Evolutionary conservation across 1,139 yeast genomes (phyloP).

Genomic region (Candida smagusa): DNA sequence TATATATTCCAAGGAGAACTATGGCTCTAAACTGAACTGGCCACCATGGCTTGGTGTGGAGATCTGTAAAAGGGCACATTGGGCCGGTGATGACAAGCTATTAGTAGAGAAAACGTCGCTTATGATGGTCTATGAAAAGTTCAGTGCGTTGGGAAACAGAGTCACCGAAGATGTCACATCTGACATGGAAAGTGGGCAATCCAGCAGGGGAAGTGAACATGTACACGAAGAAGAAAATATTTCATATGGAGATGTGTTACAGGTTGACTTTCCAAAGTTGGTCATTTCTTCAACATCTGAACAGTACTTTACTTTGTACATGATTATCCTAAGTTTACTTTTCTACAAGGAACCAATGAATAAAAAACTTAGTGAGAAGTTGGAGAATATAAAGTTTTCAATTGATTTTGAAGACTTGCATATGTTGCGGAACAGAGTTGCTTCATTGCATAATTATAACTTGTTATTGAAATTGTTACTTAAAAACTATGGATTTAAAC

Average conservation of each 20-base stretch:
- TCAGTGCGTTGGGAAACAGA: conserved; percentile 24
- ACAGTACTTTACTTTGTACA: conserved; percentile 41
- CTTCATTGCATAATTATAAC: conserved; percentile 26
- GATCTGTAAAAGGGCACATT: conserved; percentile 33
- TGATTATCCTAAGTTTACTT: conserved; percentile 32
- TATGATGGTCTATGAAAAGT: conserved; percentile 33
- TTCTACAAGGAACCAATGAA: conserved; percentile 45
- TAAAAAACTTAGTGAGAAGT: conserved; percentile 29
- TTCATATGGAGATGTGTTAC: conserved; percentile 17
- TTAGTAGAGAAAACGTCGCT: conserved; percentile 38
- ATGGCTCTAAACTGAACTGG: conserved; percentile 41
- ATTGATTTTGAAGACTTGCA: conserved; percentile 40
- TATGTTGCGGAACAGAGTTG: conserved; percentile 28
- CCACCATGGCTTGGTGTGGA: conserved; percentile 50
- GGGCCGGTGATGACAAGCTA: conserved; percentile 36
- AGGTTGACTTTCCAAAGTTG: conserved; percentile 41
- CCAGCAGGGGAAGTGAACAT: conserved; percentile 4
- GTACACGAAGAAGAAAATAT: conserved; percentile 3
- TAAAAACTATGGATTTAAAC: conserved; percentile 38
- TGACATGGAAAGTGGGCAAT: conserved; percentile 4
- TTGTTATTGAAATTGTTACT: conserved; percentile 21
- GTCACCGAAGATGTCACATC: conserved; percentile 4
- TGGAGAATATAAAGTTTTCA: conserved; percentile 41
- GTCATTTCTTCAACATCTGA: conserved; percentile 39
- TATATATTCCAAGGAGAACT: conserved; percentile 26